Base-by-base conservation (phyloP, 768 basidiomycete genomes). In the Paxillus ammoniavirescens region DNA sequence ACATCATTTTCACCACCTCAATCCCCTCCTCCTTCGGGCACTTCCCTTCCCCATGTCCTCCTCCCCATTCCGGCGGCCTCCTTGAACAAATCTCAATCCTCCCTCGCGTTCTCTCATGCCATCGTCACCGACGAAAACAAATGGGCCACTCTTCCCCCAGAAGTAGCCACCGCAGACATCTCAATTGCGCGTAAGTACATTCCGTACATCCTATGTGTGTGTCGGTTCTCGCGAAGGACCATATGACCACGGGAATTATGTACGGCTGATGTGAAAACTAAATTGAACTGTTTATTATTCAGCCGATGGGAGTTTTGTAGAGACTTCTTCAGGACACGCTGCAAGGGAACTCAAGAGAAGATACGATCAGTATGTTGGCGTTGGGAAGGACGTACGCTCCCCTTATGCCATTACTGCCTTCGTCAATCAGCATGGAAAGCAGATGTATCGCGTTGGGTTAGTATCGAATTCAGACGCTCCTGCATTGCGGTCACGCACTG, bases 391-490 rank as follows among this genome's bases (percentile, higher is more conserved):
- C 55, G 75, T 84, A 10, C 82, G 86, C 30, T 91, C 89, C 12
- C 90, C 91, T 2, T 93, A 86, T 65, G 83, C 83, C 37, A 89
- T 91, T 61, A 91, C 89, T n/a, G 84, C 85, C 8, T 84, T 89
- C 61, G 79, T 87, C 45, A 91, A 89, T 65, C 88, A 91, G 65
- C 83, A 89, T 69, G 91, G 91, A 49, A 84, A 83, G 62, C 77
- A 80, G 65, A 82, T 88, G 77, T 91, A 77, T 71, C 86, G 91
- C 46, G 79, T 93, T 42, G 84, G 88, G 89, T 91, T 55, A 69
- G 85, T 79, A 30, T 37, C 46, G 8, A 51, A 47, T 31, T 51
- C 52, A 18, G 49, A 45, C 47, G 1, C 10, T 36, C 38, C 13
- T 35, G 2, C 5, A 17, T 35, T 18, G 5, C 8, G 10, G 8